These are phyloP conservation scores for Mortierella sp. DNA, from an alignment of 371 early-diverging fungal species.

Conservation along the genomic window DNA sequence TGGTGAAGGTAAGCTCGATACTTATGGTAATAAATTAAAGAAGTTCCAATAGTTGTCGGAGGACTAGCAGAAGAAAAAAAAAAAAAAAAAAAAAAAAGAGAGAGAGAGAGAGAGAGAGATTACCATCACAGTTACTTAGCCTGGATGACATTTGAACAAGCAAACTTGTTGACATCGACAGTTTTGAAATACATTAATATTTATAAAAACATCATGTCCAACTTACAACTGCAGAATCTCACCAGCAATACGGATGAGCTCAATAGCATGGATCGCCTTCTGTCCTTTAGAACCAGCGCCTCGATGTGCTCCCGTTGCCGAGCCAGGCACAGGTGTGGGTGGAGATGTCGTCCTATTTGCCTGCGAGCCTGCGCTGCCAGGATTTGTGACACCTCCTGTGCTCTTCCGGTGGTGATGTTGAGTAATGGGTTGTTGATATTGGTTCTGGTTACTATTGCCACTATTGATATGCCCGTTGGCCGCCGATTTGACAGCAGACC, in stretches of 20 bases:
- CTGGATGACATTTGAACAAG: no score
- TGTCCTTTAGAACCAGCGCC: conserved; percentile 18
- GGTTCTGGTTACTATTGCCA: background rate
- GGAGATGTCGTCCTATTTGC: conserved; percentile 34
- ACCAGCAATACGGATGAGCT: conserved; percentile 47
- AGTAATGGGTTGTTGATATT: background rate
- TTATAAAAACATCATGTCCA: background rate
- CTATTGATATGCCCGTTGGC: background rate
- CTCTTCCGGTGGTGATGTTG: conserved; percentile 26
- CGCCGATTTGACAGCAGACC: background rate
- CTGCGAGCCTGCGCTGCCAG: conserved; percentile 11
- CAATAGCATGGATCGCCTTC: conserved; percentile 47
- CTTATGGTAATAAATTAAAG: conserved; percentile 47
- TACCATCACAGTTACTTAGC: no score
- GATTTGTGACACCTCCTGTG: conserved; percentile 1
- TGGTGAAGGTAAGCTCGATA: conserved; percentile 48
- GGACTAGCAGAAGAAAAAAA: conserved; percentile 20
- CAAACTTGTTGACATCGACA: no score
- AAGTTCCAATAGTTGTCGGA: conserved; percentile 45
- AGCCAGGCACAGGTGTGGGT: conserved; percentile 31
- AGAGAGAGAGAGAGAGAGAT: no score
- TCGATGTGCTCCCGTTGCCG: conserved; percentile 21
- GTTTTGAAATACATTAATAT: no score
- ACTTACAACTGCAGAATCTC: conserved; percentile 52
- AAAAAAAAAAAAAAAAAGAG: background rate